phyloP scores from a whole-genome alignment of 441 rosid genomes.

The Metrosideros polymorpha region DNA sequence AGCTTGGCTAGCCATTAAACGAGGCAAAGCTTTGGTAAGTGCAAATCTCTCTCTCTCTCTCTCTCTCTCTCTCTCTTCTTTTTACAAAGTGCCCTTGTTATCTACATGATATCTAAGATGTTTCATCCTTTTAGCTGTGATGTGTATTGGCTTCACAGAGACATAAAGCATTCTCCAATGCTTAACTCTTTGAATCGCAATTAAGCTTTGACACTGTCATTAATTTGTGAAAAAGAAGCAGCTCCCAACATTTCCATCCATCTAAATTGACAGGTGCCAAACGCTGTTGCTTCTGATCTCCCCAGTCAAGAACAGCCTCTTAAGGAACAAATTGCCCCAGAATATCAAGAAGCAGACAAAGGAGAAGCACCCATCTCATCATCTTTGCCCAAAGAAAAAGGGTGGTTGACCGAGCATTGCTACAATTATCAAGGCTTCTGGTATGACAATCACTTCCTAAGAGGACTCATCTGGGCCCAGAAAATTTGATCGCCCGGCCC shows the following conservation, averaged over 20 bases:
- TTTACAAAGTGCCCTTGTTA: background rate
- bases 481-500: conserved; percentile 4
- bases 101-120: too few relatives aligned
- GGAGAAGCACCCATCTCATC: background rate
- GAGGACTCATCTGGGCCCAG: conserved; percentile 9
- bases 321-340: background rate
- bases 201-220: background rate
- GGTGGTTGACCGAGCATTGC: background rate
- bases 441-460: background rate
- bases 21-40: background rate
- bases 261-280: background rate
- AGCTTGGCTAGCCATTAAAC: background rate
- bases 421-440: background rate
- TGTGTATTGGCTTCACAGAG: too few relatives aligned
- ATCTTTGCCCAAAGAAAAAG: background rate
- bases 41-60: background rate
- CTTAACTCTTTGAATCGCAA: background rate
- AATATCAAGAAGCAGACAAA: background rate
- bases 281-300: background rate
- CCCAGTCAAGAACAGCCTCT: background rate
- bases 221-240: too few relatives aligned
- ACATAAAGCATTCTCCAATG: too few relatives aligned
- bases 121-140: too few relatives aligned
- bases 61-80: too few relatives aligned
- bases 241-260: background rate